Evolutionary conservation across 2,329 filamentous ascomycete species (phyloP).

Genomic region (Hypoxylon sp.): DNA sequence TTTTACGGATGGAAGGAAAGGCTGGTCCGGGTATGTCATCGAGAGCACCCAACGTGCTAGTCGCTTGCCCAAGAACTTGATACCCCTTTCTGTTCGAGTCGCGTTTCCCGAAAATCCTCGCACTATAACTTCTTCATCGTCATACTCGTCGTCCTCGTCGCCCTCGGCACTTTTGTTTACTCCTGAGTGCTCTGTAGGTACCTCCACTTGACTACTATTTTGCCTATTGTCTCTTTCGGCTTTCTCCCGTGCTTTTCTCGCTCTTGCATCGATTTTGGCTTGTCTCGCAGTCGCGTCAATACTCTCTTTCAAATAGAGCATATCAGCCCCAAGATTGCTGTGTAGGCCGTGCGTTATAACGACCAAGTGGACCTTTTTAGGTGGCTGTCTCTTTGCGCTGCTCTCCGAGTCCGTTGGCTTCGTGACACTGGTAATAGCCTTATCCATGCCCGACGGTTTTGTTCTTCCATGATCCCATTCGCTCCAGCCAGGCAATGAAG

Average conservation of each 20-base stretch:
- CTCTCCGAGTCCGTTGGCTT: slow-evolving; percentile 41
- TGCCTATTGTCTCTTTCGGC: slow-evolving; percentile 48
- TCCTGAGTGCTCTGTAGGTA: slow-evolving; percentile 38
- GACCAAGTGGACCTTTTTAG: slow-evolving; percentile 88
- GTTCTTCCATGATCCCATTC: slow-evolving; percentile 52
- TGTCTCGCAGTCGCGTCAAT: slow-evolving; percentile 87
- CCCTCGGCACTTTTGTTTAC: slow-evolving; percentile 29
- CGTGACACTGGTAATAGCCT: slow-evolving; percentile 38
- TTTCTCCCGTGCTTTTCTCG: slow-evolving; percentile 65
- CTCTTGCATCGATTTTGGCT: slow-evolving; percentile 75
- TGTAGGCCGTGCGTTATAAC: slow-evolving; percentile 94
- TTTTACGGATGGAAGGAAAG: slow-evolving; percentile 76
- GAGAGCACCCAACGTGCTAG: slow-evolving; percentile 90
- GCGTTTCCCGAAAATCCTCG: slow-evolving; percentile 91
- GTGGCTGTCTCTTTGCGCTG: slow-evolving; percentile 58
- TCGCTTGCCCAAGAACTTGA: slow-evolving; percentile 96
- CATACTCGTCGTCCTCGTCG: slow-evolving; percentile 69
- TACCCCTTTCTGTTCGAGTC: slow-evolving; percentile 90
- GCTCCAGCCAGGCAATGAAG: slow-evolving; percentile 77
- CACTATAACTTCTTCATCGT: slow-evolving; percentile 88
- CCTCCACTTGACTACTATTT: slow-evolving; percentile 36
- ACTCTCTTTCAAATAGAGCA: slow-evolving; percentile 97
- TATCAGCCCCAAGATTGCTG: slow-evolving; percentile 94
- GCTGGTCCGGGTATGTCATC: slow-evolving; percentile 94
- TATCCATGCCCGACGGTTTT: slow-evolving; percentile 44